phyloP scores from a whole-genome alignment of 2,329 filamentous ascomycete genomes.

The Periconia sp. region DNA sequence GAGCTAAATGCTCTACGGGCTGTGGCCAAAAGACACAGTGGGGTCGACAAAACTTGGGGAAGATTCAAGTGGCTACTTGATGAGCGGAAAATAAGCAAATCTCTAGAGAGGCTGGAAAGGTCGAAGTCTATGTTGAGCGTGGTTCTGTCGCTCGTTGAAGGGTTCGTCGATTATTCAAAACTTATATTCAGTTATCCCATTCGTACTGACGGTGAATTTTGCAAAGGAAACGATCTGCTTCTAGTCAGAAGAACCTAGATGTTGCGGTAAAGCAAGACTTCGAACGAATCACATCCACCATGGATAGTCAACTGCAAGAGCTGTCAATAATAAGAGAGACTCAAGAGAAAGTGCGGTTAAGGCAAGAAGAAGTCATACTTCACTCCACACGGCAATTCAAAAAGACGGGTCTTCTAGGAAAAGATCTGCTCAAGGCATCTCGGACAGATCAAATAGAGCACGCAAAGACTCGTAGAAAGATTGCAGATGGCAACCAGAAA shows the following conservation, averaged over 20 bases:
- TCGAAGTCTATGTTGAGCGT: background rate
- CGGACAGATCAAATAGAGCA: background rate
- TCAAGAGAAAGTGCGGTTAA: too few relatives aligned
- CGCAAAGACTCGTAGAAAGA: background rate
- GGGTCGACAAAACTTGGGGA: background rate
- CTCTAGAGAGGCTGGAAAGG: background rate
- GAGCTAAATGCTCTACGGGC: background rate
- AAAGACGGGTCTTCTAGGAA: background rate
- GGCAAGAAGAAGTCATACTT: too few relatives aligned
- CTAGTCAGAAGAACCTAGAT: too few relatives aligned
- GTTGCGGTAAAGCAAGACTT: too few relatives aligned
- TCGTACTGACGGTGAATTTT: too few relatives aligned
- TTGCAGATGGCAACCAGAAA: background rate
- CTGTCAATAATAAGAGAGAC: too few relatives aligned
- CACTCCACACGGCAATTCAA: too few relatives aligned
- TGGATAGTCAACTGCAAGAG: too few relatives aligned
- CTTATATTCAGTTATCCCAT: too few relatives aligned
- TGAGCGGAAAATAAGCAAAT: background rate
- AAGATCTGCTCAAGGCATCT: background rate
- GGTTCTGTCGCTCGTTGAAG: background rate
- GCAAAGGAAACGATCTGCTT: background rate
- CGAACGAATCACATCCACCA: too few relatives aligned
- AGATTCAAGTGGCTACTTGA: background rate
- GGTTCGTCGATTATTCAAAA: too few relatives aligned
- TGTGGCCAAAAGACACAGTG: background rate